A percentile compares a stretch with the other conserved stretches of the same genome.
These are phyloP conservation scores for Cinchona pubescens DNA, from an alignment of 257 asterid genomes.

Conservation along the genomic window DNA sequence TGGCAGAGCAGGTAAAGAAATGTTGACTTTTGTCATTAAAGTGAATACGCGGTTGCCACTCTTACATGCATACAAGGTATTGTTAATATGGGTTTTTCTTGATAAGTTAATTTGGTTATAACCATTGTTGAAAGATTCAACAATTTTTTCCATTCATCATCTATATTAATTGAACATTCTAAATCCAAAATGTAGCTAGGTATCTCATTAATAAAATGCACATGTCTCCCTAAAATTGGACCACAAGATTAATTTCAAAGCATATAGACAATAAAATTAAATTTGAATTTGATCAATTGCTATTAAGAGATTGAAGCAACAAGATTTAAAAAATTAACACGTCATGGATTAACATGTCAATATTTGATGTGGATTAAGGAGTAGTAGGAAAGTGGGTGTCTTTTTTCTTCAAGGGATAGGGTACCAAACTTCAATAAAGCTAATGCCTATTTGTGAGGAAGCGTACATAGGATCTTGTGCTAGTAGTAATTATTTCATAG, in stretches of 20 bases:
- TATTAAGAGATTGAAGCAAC: not conserved
- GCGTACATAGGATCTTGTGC: not conserved
- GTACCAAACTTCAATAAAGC: conserved; percentile 13
- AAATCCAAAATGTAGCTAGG: not conserved
- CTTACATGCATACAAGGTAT: not conserved
- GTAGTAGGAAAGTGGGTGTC: conserved; percentile 17
- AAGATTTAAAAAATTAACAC: not conserved
- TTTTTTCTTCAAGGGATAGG: not conserved
- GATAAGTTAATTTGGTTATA: conserved; percentile 14
- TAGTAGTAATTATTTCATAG: not conserved
- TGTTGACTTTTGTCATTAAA: conserved; percentile 20
- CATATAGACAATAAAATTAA: no score
- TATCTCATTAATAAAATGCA: not conserved
- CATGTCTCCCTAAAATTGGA: not conserved
- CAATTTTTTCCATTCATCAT: not conserved
- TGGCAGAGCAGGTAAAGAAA: conserved; percentile 10
- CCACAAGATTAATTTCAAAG: not conserved
- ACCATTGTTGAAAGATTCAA: not conserved
- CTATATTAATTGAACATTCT: not conserved
- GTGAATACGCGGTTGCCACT: not conserved
- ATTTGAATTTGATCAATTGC: not conserved
- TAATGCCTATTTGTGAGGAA: conserved; percentile 2
- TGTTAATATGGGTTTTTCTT: not conserved
- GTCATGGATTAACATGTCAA: not conserved
- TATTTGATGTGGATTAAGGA: conserved; percentile 1